Base-by-base conservation (phyloP, 305 asterid species). In the Stenogyne calaminthoides region DNA sequence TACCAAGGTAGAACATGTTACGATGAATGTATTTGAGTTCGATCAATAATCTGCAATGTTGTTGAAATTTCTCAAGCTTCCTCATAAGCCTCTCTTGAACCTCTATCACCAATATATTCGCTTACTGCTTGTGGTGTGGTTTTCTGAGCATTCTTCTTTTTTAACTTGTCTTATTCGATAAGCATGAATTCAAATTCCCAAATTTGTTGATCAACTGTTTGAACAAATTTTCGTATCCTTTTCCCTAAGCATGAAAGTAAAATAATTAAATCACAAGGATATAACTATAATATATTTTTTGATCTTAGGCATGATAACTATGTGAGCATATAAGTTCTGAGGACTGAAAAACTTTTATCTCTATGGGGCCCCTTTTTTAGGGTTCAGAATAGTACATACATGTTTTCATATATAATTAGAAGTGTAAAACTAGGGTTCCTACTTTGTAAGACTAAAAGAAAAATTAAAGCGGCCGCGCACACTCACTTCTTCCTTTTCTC, bases 1-100 rank as follows among this genome's bases (percentile, higher is more conserved):
- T 85, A 80, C 96, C 57, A 93, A 93, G 98, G 98, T 93, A 80
- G 7, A 77, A 36, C 46, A 61, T 37, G 39, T 52, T 29, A 62
- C 60, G 4, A 69, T 69, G 49, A 62, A 60, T 66, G 9, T 47
- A 61, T 47, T 39, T 59, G 36, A 16, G 34, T 55, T 14, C 44
- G 19, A 25, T 29, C 15, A 46, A 9, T 34, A 58, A 75, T 72
- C n/a, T 36, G 55, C 15, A 34, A 14, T 16, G 65, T 74, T 51
- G 54, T 58, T 27, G 67, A 46, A 57, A 18, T 46, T 7, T 61
- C 5, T 54, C 57, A 44, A 54, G 55, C 69, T 74, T 64, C 68
- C 68, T 5, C 32, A 16, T 29, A 29, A 42, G 16, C 52, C 15
- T 66, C 11, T 74, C 36, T 18, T 9, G 60, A 55, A 19, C 6